phyloP scores from a whole-genome alignment of 352 stramenopile genomes.

The Globisporangium yorkense region DNA sequence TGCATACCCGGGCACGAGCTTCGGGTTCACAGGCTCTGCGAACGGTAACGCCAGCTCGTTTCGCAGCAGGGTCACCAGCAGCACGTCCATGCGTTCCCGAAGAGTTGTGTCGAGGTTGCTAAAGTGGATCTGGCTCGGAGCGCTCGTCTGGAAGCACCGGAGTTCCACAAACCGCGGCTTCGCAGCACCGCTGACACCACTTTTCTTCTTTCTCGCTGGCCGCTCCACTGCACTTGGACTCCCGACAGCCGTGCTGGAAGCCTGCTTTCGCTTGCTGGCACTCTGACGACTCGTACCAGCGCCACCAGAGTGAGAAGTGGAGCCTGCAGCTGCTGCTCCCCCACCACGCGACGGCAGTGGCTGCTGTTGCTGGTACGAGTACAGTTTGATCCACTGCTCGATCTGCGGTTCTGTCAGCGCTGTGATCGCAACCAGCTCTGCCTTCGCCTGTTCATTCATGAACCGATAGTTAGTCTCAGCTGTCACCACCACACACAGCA shows the following conservation, averaged over 20 bases:
- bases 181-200: neutral
- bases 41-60: conserved; percentile 69
- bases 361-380: conserved; percentile 20
- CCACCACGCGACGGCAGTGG: neutral
- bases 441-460: conserved; percentile 21
- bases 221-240: conserved; percentile 14
- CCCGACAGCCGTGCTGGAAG: conserved; percentile 17
- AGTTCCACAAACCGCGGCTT: conserved; percentile 40
- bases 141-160: conserved; percentile 43
- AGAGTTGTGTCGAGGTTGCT: conserved; percentile 43
- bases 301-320: conserved; percentile 1
- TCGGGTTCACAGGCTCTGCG: conserved; percentile 52
- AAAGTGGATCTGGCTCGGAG: conserved; percentile 17
- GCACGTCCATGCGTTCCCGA: conserved; percentile 42
- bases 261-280: conserved; percentile 45
- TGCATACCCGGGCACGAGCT: conserved; percentile 64
- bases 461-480: neutral
- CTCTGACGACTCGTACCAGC: conserved; percentile 22
- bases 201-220: conserved; percentile 41
- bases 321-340: neutral
- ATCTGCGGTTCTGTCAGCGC: conserved; percentile 52
- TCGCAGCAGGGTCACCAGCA: conserved; percentile 54
- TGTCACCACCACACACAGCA: neutral
- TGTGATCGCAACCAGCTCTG: conserved; percentile 49
- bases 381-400: conserved; percentile 61